Evolutionary conservation across 2,329 filamentous ascomycete genomes (phyloP).

Genomic region (Scortechinia acanthostroma): DNA sequence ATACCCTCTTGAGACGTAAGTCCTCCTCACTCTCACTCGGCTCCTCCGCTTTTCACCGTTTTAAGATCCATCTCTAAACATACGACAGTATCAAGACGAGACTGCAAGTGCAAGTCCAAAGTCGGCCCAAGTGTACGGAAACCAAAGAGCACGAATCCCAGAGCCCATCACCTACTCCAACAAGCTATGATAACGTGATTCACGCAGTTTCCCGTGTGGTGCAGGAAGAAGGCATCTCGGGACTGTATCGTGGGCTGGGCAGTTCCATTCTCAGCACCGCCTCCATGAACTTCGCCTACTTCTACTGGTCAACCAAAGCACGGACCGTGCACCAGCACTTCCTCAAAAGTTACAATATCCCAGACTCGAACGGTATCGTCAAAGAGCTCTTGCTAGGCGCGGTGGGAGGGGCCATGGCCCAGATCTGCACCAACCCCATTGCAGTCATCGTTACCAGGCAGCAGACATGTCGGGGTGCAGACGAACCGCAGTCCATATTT

Average conservation of each 20-base stretch:
- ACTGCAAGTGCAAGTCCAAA: slow-evolving; percentile 85
- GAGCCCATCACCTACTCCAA: no score
- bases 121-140: not conserved
- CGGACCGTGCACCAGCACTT: slow-evolving; percentile 81
- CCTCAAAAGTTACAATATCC: slow-evolving; percentile 45
- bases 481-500: no score
- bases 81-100: slow-evolving; percentile 79
- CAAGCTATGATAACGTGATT: slow-evolving; percentile 80
- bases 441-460: slow-evolving; percentile 92
- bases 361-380: slow-evolving; percentile 63
- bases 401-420: slow-evolving; percentile 79
- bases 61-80: slow-evolving; percentile 3
- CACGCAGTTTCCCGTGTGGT: slow-evolving; percentile 84
- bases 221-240: slow-evolving; percentile 69
- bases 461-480: no score
- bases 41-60: not conserved
- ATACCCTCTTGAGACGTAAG: slow-evolving; percentile 93
- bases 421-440: slow-evolving; percentile 93
- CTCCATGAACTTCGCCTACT: slow-evolving; percentile 98
- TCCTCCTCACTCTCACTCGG: slow-evolving; percentile 8
- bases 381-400: slow-evolving; percentile 81
- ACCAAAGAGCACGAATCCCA: slow-evolving; percentile 49
- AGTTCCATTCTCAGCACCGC: slow-evolving; percentile 85
- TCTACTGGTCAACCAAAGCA: slow-evolving; percentile 95
- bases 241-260: slow-evolving; percentile 82